Conservation (phyloP, 441 rosid species). For the Rhodomyrtus psidioides region DNA sequence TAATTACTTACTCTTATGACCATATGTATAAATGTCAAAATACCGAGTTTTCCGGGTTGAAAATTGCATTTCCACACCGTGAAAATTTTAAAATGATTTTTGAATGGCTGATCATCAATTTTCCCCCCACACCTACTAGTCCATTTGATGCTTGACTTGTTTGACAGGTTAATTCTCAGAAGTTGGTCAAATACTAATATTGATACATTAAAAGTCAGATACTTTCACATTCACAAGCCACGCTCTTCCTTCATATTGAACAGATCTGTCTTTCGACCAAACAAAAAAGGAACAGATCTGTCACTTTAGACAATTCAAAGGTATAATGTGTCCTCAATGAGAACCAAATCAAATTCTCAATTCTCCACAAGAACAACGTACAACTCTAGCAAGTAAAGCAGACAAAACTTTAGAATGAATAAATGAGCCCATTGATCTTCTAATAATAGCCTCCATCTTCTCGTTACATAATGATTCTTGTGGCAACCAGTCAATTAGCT, state of each 20-base stretch:
- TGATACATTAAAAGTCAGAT: background rate
- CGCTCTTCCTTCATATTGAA: background rate
- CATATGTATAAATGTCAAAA: background rate
- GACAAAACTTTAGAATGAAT: background rate
- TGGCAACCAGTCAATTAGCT: background rate
- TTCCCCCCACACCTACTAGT: background rate
- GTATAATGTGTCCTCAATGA: background rate
- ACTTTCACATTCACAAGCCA: background rate
- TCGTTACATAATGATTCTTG: background rate
- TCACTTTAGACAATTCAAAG: background rate
- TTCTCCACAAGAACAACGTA: background rate
- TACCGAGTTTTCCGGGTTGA: background rate
- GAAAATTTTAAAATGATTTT: background rate
- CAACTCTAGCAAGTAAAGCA: background rate
- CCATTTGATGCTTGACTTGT: background rate
- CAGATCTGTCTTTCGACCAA: background rate
- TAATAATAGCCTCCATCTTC: background rate
- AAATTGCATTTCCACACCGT: background rate
- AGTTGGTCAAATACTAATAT: background rate
- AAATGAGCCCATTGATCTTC: background rate
- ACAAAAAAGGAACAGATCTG: background rate
- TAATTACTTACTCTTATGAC: background rate
- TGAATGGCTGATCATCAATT: background rate
- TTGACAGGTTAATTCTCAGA: background rate
- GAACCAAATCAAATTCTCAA: background rate